These are phyloP conservation scores for Neoboletus brunneissimus DNA, from an alignment of 768 basidiomycete species.

Conservation along the genomic window DNA sequence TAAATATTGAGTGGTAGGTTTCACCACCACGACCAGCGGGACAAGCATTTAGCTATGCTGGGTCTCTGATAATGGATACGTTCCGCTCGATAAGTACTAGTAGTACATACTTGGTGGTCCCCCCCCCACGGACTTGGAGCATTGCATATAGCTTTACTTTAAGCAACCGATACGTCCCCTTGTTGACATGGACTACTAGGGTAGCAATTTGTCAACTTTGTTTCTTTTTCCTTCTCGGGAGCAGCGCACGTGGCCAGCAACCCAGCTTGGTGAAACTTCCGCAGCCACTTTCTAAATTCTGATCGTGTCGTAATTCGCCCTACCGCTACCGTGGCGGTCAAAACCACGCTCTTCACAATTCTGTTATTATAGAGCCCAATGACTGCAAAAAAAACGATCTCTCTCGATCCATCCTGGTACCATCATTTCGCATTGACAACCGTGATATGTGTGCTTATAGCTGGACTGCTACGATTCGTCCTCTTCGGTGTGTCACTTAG, in stretches of 20 bases:
- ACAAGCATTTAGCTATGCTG: slow-evolving; percentile 23
- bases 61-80: background rate
- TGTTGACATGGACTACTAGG: background rate
- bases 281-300: background rate
- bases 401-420: slow-evolving; percentile 47
- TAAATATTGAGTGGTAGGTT: slow-evolving; percentile 18
- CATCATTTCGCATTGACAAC: slow-evolving; percentile 45
- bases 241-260: background rate
- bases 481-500: slow-evolving; percentile 41
- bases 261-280: background rate
- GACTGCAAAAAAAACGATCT: slow-evolving; percentile 30
- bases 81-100: background rate
- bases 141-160: background rate
- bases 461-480: slow-evolving; percentile 43
- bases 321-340: background rate
- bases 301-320: background rate
- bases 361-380: slow-evolving; percentile 14
- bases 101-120: background rate
- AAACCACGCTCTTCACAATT: background rate
- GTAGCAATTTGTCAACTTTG: background rate
- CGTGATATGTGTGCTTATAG: slow-evolving; percentile 38
- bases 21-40: slow-evolving; percentile 31
- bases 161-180: background rate
- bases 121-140: slow-evolving; percentile 8
- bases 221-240: background rate